Base-by-base conservation (phyloP, 345 rosid species). In the Lenwebbia sp. region DNA sequence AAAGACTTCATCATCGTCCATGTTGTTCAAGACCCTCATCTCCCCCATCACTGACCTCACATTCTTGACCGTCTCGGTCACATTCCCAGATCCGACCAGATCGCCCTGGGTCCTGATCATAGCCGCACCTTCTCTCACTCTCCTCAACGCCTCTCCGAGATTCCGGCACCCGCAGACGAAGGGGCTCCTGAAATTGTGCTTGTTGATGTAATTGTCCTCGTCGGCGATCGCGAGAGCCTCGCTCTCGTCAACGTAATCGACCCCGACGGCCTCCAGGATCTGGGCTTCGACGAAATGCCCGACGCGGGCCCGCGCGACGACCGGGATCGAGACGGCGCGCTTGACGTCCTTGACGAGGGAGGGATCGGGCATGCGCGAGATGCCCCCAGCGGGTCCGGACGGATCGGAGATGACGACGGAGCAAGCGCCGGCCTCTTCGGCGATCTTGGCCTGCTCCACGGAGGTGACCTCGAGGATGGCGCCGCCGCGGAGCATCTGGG, bases 201-300 rank as follows among this genome's bases (percentile, higher is more conserved):
- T 93, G 86, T 89, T 92, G 60, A 91, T 90, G 85, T 70, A 90
- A 50, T 92, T 86, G 75, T 90, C 91, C 23, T 92, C 93, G 74
- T 93, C 95, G 1, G 94, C 94, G 5, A 91, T 12, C 10, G 92
- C 88, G 70, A 92, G 88, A 30, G 89, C 65, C 86, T 95, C 96
- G 84, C 92, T 91, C 85, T 94, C 98, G 86, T 95, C 98, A 1
- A 91, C 88, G 86, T 91, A 92, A 85, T 93, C 94, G 13, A 93
- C 90, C 6, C 90, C 93, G 56, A 90, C 83, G 28, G 90, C 90
- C 82, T 93, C 97, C 84, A 95, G 87, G 70, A 94, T 91, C 93
- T 94, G 94, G 54, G 96, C 95, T 70, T 94, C 97, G 12, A 94
- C 95, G 86, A 92, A 92, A 89, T 94, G 97, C 58, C 97, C 93